Base-by-base conservation (phyloP, 2,329 filamentous ascomycete species). In the Epichloe glyceriae region DNA sequence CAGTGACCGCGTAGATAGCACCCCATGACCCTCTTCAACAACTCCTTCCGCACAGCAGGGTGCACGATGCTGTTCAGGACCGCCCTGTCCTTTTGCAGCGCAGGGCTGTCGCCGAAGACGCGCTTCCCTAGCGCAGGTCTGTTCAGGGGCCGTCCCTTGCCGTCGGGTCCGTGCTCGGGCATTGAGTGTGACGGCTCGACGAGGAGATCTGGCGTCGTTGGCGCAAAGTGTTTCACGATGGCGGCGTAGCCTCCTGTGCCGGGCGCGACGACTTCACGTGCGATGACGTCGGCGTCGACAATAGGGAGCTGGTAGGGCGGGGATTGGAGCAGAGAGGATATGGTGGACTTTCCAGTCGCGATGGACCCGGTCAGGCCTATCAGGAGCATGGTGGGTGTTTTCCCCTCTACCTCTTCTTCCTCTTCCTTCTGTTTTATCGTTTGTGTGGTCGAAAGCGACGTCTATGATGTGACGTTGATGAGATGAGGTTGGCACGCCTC, bases 311-410 rank as follows among this genome's bases (percentile, higher is more conserved):
- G 84, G 73, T 96, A 86, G 0, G 91, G 93, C 5, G 86, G 74
- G 4, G 80, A 75, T 47, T 85, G 81, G 60, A 98, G 86, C 59
- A 95, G 78, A 39, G 78, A 75, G 30, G 93, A 95, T 50, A 96
- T 89, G 57, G 91, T 98, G 44, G 91, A 95, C 78, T 98, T 98
- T 66, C 93, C 93, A 5, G 93, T 98, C 54, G 93, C 93, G 64
- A 98, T 97, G 54, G 90, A 95, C 65, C 93, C 93, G 8, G 93
- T 98, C 26, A 98, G 81, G 52, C 93, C 93, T 60, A 98, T 89
- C 62, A 98, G 82, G 38, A 48, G 46, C 46, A 48, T 48, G 4
- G 7, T 47, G 33, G 19, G 17, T 11, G n/a, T 5, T 22, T 39
- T 1, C 22, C 22, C 6, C 1, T 7, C 22, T 26, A 7, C 22